Evolutionary conservation across 1,284 basidiomycete genomes (phyloP), one percentile per base, ranked within the genome.

Genomic region (Trametes pubescens): DNA sequence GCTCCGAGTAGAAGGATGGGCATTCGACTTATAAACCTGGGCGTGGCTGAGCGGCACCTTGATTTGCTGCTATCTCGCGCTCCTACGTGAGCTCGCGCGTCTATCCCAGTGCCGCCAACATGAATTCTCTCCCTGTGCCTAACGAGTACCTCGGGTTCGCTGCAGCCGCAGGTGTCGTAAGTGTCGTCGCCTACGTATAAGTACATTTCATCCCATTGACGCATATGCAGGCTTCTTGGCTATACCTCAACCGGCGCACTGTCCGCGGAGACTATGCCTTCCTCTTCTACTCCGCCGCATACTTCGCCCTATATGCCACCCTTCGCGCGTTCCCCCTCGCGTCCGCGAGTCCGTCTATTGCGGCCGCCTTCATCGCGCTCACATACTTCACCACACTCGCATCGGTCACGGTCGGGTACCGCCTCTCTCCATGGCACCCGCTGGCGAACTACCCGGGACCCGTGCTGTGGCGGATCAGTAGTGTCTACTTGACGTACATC

Each of bases 391-490:
- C 43, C 26, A 38, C 53, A 3, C 53, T 55, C 22, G 52, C 52
- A 4, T 44, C 43, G 16, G 53, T 55, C 24, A 57, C 61, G 7
- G 43, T 62, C 24, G 44, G 21, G 9, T 57, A 57, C 51, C 49
- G 61, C 7, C 51, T 62, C 11, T 57, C 56, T 2, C 61, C 61
- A n/a, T 62, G 55, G 49, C 61, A 62, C 32, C 61, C 61, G 1
- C 26, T 62, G 7, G 43, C 55, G 5, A 18, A 29, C 2, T 58
- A 57, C 44, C 61, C 61, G 2, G 61, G 61, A 2, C 61, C 61
- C 7, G 9, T 54, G 24, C 34, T 53, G 7, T 51, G 49, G n/a
- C n/a, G 51, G n/a, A 58, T 37, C 13, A 62, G 53, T 18, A 55
- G 40, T 16, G 14, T 46, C 2, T 55, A 38, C 43, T 40, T 55